Evolutionary conservation across 2,329 filamentous ascomycete genomes (phyloP).

Genomic region (Neurospora sp.): DNA sequence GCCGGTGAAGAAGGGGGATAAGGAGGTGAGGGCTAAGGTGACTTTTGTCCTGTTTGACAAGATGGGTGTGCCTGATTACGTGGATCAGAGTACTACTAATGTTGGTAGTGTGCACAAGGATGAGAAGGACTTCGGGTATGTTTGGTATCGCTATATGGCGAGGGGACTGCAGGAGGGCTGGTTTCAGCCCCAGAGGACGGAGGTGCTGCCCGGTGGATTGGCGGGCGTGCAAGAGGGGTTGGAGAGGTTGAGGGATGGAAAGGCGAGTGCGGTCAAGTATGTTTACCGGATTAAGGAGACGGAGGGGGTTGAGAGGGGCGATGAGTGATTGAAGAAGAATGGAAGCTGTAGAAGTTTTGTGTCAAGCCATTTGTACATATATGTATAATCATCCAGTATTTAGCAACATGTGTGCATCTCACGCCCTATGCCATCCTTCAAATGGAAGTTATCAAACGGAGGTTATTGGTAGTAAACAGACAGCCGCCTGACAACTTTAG

Average conservation of each 20-base stretch:
- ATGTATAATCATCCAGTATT: not conserved
- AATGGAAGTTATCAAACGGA: not conserved
- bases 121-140: slow-evolving; percentile 23
- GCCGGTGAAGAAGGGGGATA: not conserved
- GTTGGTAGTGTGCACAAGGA: slow-evolving; percentile 25
- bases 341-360: not conserved
- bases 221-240: slow-evolving; percentile 43
- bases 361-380: not conserved
- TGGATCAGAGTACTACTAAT: slow-evolving; percentile 15
- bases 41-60: slow-evolving; percentile 28
- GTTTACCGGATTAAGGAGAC: slow-evolving; percentile 37
- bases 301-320: slow-evolving; percentile 11
- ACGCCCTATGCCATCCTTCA: not conserved
- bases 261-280: slow-evolving; percentile 55
- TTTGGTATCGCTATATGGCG: slow-evolving; percentile 26
- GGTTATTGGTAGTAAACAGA: no score
- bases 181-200: slow-evolving; percentile 38
- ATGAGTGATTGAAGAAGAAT: not conserved
- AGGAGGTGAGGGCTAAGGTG: slow-evolving; percentile 22
- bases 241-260: slow-evolving; percentile 46
- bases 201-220: slow-evolving; percentile 45
- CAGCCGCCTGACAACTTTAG: no score
- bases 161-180: slow-evolving; percentile 36
- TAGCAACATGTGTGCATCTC: not conserved
- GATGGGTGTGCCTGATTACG: slow-evolving; percentile 17